phyloP scores from a whole-genome alignment of 805 yeast species.

The Saturnispora kantuleensis region DNA sequence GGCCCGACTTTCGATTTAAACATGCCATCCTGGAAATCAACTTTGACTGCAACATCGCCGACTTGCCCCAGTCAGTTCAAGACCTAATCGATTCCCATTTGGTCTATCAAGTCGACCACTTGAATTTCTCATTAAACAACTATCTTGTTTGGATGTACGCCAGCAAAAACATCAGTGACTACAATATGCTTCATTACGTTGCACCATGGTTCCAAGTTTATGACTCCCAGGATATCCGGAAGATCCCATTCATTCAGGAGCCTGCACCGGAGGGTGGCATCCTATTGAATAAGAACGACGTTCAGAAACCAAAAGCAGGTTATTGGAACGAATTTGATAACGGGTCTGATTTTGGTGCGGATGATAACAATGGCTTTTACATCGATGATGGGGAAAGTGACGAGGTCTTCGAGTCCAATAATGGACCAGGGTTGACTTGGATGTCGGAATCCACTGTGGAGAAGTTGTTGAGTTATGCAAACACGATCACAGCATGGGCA shows the following conservation, averaged over 20 bases:
- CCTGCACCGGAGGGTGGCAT: conserved; percentile 18
- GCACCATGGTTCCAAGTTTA: conserved; percentile 27
- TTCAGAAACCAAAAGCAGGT: conserved; percentile 21
- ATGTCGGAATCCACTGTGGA: conserved; percentile 6
- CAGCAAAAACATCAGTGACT: conserved; percentile 15
- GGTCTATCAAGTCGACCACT: conserved; percentile 34
- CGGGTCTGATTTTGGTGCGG: conserved; percentile 41
- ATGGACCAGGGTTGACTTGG: conserved; percentile 10
- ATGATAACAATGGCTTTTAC: conserved; percentile 29
- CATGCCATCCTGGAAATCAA: conserved; percentile 40
- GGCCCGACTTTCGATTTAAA: conserved; percentile 28
- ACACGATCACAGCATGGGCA: conserved; percentile 3
- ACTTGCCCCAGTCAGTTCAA: conserved; percentile 29
- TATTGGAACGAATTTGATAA: conserved; percentile 67
- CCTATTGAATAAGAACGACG: conserved; percentile 24
- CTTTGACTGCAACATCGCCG: conserved; percentile 29
- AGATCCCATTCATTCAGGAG: conserved; percentile 22
- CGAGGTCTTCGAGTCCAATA: not conserved
- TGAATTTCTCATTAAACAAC: conserved; percentile 26
- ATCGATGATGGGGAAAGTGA: conserved; percentile 28
- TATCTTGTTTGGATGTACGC: conserved; percentile 21
- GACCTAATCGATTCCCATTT: conserved; percentile 38
- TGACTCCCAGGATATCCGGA: conserved; percentile 32
- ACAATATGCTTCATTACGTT: conserved; percentile 18
- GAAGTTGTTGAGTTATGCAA: conserved; percentile 6